Percentiles rank a stretch among this genome's conserved stretches.
Conservation (phyloP, 495 filamentous ascomycete genomes). For the Extremus antarcticus region DNA sequence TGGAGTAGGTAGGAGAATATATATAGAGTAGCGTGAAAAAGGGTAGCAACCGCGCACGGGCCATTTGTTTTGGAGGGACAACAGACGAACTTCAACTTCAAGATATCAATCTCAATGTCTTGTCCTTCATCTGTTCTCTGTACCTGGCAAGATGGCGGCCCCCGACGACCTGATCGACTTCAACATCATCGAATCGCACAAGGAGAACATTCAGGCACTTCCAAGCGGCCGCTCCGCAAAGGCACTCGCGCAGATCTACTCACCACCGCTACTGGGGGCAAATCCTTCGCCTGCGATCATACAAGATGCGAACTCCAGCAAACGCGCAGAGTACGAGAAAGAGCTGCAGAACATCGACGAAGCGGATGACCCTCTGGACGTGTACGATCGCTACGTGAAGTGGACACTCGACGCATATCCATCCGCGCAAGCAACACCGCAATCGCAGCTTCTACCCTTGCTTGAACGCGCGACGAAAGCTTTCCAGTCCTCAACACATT, state of each 20-base stretch:
- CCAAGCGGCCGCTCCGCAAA: conserved; percentile 84
- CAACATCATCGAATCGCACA: conserved; percentile 89
- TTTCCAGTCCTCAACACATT: conserved; percentile 72
- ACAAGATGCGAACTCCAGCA: conserved; percentile 63
- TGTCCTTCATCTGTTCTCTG: not conserved
- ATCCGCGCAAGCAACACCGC: conserved; percentile 78
- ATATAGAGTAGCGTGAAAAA: too few relatives aligned
- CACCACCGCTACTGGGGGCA: conserved; percentile 45
- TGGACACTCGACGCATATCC: conserved; percentile 95
- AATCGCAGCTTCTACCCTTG: conserved; percentile 77
- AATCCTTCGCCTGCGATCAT: conserved; percentile 51
- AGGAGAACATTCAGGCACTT: conserved; percentile 93
- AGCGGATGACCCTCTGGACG: conserved; percentile 87
- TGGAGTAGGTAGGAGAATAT: too few relatives aligned
- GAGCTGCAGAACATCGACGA: conserved; percentile 70
- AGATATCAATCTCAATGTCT: too few relatives aligned
- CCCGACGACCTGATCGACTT: conserved; percentile 67
- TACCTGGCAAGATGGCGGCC: conserved; percentile 19
- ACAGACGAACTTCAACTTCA: not conserved
- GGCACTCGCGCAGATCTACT: conserved; percentile 76
- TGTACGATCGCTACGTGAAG: conserved; percentile 92
- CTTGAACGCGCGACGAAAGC: conserved; percentile 86
- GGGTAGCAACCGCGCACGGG: too few relatives aligned
- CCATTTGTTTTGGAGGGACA: not conserved
- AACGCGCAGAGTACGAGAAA: conserved; percentile 72